These are phyloP conservation scores for Aspergillus luchuensis DNA, from an alignment of 2,329 filamentous ascomycete genomes.

Conservation along the genomic window DNA sequence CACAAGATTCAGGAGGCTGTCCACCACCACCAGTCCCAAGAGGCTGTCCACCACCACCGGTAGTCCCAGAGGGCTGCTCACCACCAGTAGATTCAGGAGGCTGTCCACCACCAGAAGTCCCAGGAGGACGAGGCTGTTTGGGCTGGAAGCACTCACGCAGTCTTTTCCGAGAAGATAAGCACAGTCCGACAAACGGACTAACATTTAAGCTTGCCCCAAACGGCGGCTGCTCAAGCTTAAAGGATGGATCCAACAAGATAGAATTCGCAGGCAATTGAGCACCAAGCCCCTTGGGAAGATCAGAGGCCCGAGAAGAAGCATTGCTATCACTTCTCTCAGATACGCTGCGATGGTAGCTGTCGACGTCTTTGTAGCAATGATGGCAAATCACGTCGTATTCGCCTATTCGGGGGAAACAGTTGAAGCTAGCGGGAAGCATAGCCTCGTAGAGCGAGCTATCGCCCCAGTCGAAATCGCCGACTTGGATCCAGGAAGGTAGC, in stretches of 20 bases:
- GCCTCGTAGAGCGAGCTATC: conserved; percentile 17
- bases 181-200: conserved; percentile 26
- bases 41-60: no score
- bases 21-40: no score
- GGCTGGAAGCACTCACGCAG: no score
- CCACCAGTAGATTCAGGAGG: no score
- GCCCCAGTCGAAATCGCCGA: conserved; percentile 31
- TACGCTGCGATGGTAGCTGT: conserved; percentile 27
- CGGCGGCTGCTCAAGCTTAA: conserved; percentile 19
- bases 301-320: background rate
- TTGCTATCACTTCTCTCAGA: conserved; percentile 24
- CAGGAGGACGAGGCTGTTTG: no score
- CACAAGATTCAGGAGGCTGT: no score
- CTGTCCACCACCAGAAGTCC: no score
- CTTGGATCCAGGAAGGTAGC: conserved; percentile 39
- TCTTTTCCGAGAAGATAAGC: conserved; percentile 13
- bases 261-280: conserved; percentile 5
- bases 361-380: conserved; percentile 29
- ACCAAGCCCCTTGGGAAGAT: background rate
- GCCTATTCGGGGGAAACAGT: conserved; percentile 29
- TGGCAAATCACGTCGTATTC: conserved; percentile 40
- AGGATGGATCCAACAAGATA: conserved; percentile 7
- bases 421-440: conserved; percentile 28
- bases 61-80: no score
- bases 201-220: conserved; percentile 20